Base-by-base conservation (phyloP, 2,329 filamentous ascomycete species). In the Cladosporium sp. region DNA sequence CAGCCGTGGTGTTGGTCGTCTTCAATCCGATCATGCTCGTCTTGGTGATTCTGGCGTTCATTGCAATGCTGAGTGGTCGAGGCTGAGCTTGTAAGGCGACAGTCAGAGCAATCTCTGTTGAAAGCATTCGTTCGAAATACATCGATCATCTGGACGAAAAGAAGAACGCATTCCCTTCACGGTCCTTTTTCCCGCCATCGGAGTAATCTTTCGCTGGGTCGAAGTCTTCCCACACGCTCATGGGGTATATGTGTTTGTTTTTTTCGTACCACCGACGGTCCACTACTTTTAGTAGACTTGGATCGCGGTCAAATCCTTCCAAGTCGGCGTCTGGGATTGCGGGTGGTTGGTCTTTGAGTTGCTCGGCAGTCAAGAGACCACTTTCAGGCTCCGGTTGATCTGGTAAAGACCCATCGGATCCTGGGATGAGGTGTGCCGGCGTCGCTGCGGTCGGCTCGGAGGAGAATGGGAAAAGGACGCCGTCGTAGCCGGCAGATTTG, bases 161-260 rank as follows among this genome's bases (percentile, higher is more conserved):
- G 61, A 99, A 99, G 74, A 97, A 97, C 0, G 90, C 86, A 74
- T 99, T 99, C 12, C 94, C 94, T 58, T 91, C 87, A 12, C 84
- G 83, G 75, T 99, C 94, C 69, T 91, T 89, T 67, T 90, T 84
- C 39, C 92, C 84, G 65, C 90, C 85, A 64, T 80, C 82, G 69
- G 85, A 83, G 76, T 96, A 96, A 68, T 97, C 89, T 74, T 89
- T 90, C 61, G 90, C 90, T 0, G 92, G 88, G 65, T 96, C 92
- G 72, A 96, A 99, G 63, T 96, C 89, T 67, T 92, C 90, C 94
- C 94, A 99, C 49, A 93, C 84, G 71, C 90, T 97, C 19, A 93
- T 93, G 0, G 94, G 94, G 72, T 93, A 99, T 59, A 99, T 97
- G 74, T 99, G 94, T 76, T 97, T 99, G 73, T 97, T 97, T 69